Conservation (phyloP, 1,284 basidiomycete species). For the Apiotrichum brassicae region DNA sequence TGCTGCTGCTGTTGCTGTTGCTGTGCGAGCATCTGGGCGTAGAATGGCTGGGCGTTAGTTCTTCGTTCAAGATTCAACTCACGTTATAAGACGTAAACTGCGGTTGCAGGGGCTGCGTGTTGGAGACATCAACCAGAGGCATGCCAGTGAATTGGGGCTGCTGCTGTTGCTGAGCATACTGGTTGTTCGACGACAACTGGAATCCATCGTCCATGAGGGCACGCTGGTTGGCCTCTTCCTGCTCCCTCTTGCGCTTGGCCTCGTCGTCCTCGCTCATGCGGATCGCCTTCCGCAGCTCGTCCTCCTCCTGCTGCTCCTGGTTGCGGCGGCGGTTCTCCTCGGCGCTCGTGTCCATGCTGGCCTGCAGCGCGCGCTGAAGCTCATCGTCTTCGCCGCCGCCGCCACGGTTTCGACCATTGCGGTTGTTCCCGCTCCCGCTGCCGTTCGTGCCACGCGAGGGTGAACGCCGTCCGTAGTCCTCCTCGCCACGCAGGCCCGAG, state of each 20-base stretch:
- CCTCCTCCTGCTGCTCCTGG: conserved; percentile 53
- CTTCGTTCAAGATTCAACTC: conserved; percentile 19
- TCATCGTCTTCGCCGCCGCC: conserved; percentile 90
- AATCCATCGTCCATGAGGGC: conserved; percentile 79
- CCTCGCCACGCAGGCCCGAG: conserved; percentile 45
- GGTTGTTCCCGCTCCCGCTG: conserved; percentile 13
- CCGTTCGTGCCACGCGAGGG: neutral
- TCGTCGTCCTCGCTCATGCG: conserved; percentile 84
- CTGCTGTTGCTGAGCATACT: conserved; percentile 31
- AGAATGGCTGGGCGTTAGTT: conserved; percentile 47
- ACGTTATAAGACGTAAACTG: conserved; percentile 55
- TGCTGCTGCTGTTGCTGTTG: conserved; percentile 55
- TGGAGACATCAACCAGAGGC: conserved; percentile 60
- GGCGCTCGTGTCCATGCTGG: conserved; percentile 69
- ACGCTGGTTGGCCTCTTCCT: conserved; percentile 67
- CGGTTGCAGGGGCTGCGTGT: conserved; percentile 52
- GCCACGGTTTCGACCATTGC: conserved; percentile 29
- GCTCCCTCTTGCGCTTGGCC: conserved; percentile 58
- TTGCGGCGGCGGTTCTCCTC: conserved; percentile 61
- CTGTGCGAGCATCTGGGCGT: conserved; percentile 47
- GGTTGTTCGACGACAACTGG: conserved; percentile 50
- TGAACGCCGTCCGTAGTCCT: conserved; percentile 44
- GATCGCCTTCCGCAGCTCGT: conserved; percentile 71
- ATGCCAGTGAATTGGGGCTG: conserved; percentile 36
- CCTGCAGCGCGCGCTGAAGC: conserved; percentile 72